Percentiles rank a stretch among this genome's conserved stretches.
phyloP scores from a whole-genome alignment of 1,139 yeast species.

The Protomyces inundatus region DNA sequence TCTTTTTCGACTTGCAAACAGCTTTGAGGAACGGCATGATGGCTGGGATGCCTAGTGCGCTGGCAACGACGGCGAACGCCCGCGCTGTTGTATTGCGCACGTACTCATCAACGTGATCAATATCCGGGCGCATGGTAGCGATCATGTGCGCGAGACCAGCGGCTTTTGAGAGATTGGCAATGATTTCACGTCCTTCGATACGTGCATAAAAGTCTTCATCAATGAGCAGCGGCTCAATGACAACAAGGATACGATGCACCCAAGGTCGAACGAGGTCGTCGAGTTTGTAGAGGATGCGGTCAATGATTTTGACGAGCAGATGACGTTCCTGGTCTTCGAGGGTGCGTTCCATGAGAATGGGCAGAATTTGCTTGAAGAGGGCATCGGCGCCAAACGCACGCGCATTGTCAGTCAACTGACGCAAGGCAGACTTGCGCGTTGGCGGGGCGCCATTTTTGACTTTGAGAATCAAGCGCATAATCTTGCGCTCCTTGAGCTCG shows the following conservation, averaged over 20 bases:
- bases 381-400: conserved; percentile 62
- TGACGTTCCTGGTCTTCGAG: conserved; percentile 83
- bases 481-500: conserved; percentile 56
- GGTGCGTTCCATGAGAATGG: conserved; percentile 64
- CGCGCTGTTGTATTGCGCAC: conserved; percentile 73
- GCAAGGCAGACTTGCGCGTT: conserved; percentile 63
- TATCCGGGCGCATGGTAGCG: conserved; percentile 69
- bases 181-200: conserved; percentile 72
- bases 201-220: conserved; percentile 74
- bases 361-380: conserved; percentile 64
- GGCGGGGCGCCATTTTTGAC: conserved; percentile 73
- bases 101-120: conserved; percentile 77
- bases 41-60: conserved; percentile 66
- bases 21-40: conserved; percentile 78
- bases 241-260: conserved; percentile 65
- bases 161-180: conserved; percentile 68
- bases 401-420: conserved; percentile 63
- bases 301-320: conserved; percentile 67
- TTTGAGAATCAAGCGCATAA: conserved; percentile 59
- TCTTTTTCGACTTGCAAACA: conserved; percentile 69
- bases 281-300: conserved; percentile 60
- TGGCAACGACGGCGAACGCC: conserved; percentile 79
- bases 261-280: conserved; percentile 66
- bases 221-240: conserved; percentile 69
- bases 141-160: conserved; percentile 80